Evolutionary conservation across 768 basidiomycete genomes (phyloP).

Genomic region (Tricholoma saponaceum): DNA sequence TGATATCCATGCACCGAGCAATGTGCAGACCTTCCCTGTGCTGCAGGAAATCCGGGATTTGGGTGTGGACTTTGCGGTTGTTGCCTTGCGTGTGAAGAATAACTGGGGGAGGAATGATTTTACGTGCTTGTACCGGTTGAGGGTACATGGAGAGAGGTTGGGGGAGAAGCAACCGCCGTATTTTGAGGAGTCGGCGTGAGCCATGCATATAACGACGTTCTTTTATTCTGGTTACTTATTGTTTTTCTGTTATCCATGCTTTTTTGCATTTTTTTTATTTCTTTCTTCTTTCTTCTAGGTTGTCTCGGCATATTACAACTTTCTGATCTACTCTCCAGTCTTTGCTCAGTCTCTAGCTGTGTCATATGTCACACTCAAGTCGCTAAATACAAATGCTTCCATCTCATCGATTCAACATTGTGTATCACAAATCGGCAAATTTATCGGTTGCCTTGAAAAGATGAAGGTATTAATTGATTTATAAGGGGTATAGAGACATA

Average conservation of each 20-base stretch:
- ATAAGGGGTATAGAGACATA: constrained; percentile 20
- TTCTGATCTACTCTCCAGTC: neutral
- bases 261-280: constrained; percentile 8
- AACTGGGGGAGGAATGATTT: constrained; percentile 86
- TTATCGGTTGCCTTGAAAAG: constrained; percentile 36
- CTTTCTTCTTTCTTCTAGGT: neutral
- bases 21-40: constrained; percentile 81
- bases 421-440: constrained; percentile 34
- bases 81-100: constrained; percentile 71
- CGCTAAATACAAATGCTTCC: neutral
- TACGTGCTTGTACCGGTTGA: constrained; percentile 87
- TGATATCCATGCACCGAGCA: constrained; percentile 48
- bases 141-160: constrained; percentile 67
- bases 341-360: neutral
- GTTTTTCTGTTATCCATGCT: neutral
- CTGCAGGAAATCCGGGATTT: constrained; percentile 61
- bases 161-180: constrained; percentile 36
- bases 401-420: too few species aligned
- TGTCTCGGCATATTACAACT: neutral
- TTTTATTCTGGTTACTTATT: constrained; percentile 6
- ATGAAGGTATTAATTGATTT: neutral
- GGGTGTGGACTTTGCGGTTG: constrained; percentile 80
- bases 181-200: constrained; percentile 21
- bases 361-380: neutral
- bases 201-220: constrained; percentile 1